Conservation (phyloP, 225 moss, liverwort and hornwort species). For the Asterella californica region DNA sequence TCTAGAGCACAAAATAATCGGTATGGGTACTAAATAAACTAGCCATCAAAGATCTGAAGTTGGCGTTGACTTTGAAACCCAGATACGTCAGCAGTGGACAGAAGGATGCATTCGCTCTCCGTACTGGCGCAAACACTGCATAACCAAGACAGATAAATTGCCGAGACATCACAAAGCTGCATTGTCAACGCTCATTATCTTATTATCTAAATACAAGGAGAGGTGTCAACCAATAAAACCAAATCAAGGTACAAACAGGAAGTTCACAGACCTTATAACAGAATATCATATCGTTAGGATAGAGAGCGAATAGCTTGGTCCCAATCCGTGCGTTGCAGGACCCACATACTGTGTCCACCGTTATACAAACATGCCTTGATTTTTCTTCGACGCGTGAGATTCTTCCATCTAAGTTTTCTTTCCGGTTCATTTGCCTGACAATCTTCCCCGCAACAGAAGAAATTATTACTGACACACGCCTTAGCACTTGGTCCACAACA, state of each 20-base stretch:
- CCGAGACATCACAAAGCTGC: not conserved
- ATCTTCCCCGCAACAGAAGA: slow-evolving; percentile 52
- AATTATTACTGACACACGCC: not conserved
- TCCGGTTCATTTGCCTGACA: slow-evolving; percentile 77
- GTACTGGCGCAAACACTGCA: slow-evolving; percentile 86
- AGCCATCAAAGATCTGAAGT: not conserved
- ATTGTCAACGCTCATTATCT: not conserved
- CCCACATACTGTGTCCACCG: slow-evolving; percentile 76
- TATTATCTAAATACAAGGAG: not conserved
- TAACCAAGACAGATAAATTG: slow-evolving; percentile 24
- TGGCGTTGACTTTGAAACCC: not conserved
- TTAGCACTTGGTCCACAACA: not conserved
- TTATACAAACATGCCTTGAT: slow-evolving; percentile 84
- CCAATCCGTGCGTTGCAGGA: slow-evolving; percentile 89
- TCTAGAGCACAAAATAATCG: not conserved
- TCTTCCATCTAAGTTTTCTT: slow-evolving; percentile 87
- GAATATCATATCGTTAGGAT: slow-evolving; percentile 77
- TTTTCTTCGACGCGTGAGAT: slow-evolving; percentile 84
- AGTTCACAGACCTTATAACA: slow-evolving; percentile 72
- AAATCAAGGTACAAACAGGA: not conserved
- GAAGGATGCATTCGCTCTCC: slow-evolving; percentile 80
- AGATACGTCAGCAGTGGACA: slow-evolving; percentile 19
- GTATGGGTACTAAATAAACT: not conserved
- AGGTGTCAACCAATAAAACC: not conserved
- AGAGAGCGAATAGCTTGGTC: slow-evolving; percentile 91